Evolutionary conservation across 257 asterid genomes (phyloP).

Genomic region (Avicennia marina): DNA sequence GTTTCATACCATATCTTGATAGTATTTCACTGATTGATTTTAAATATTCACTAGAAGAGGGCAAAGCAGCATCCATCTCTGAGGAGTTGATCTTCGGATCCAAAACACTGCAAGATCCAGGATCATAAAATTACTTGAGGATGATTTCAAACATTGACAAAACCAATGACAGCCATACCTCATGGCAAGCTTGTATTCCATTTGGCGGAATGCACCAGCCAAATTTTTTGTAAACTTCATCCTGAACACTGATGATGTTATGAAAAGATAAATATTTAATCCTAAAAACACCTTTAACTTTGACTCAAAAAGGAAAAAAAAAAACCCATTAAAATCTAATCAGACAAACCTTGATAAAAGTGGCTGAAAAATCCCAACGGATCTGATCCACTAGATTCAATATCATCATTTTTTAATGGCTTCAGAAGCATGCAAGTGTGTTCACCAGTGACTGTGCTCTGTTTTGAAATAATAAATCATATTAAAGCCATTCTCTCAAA

Average conservation of each 20-base stretch:
- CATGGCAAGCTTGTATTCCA: slow-evolving; percentile 98
- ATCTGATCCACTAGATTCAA: slow-evolving; percentile 56
- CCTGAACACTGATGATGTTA: slow-evolving; percentile 51
- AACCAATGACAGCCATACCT: slow-evolving; percentile 41
- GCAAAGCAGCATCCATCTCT: slow-evolving; percentile 32
- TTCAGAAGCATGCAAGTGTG: slow-evolving; percentile 86
- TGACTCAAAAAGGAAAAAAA: too few relatives aligned
- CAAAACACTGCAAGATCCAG: slow-evolving; percentile 60
- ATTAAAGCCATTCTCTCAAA: slow-evolving; percentile 15
- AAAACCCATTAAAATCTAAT: neutral
- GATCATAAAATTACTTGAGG: slow-evolving; percentile 20
- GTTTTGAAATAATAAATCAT: slow-evolving; percentile 23
- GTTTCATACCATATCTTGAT: slow-evolving; percentile 52
- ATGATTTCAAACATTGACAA: slow-evolving; percentile 9
- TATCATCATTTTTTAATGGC: slow-evolving; percentile 71
- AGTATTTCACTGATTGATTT: slow-evolving; percentile 43
- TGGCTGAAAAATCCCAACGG: slow-evolving; percentile 70
- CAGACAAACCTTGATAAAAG: slow-evolving; percentile 53
- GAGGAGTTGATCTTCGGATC: slow-evolving; percentile 78
- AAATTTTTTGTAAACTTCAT: slow-evolving; percentile 48
- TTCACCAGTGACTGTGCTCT: slow-evolving; percentile 85
- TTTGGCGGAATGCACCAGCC: slow-evolving; percentile 47
- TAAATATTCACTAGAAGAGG: slow-evolving; percentile 41
- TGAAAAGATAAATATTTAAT: slow-evolving; percentile 6
- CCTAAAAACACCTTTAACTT: neutral